phyloP scores from a whole-genome alignment of 371 early-diverging fungal species.

The Haplosporangium sp. region DNA sequence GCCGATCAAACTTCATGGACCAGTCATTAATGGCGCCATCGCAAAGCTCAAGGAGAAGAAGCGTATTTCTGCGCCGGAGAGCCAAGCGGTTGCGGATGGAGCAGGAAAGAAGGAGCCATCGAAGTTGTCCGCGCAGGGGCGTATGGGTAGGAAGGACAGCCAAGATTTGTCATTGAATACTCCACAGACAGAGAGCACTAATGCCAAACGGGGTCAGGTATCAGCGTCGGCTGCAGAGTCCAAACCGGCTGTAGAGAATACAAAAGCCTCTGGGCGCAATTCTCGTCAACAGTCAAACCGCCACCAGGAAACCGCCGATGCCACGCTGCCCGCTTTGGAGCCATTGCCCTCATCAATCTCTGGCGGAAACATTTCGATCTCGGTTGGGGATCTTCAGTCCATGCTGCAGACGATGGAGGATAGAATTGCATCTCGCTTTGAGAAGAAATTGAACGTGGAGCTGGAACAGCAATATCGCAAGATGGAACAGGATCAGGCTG shows the following conservation, averaged over 20 bases:
- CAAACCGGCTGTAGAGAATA: slow-evolving; percentile 10
- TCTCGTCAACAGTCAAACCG: slow-evolving; percentile 28
- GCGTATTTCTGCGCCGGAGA: slow-evolving; percentile 27
- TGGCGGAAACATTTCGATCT: slow-evolving; percentile 20
- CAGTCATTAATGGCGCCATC: slow-evolving; percentile 58
- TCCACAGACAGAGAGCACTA: slow-evolving; percentile 2
- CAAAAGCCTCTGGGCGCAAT: slow-evolving; percentile 13
- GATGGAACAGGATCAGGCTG: slow-evolving; percentile 55
- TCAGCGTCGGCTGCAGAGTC: slow-evolving; percentile 7
- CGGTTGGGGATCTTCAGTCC: slow-evolving; percentile 32
- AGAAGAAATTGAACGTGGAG: slow-evolving; percentile 42
- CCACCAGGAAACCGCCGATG: slow-evolving; percentile 32
- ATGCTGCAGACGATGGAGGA: slow-evolving; percentile 47
- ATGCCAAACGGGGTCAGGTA: slow-evolving; percentile 16
- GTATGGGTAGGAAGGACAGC: slow-evolving; percentile 38
- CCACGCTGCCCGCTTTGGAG: slow-evolving; percentile 1
- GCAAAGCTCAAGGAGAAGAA: slow-evolving; percentile 58
- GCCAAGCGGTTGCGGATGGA: slow-evolving; percentile 7
- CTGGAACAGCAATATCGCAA: slow-evolving; percentile 54
- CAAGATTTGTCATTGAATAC: slow-evolving; percentile 23
- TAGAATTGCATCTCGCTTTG: slow-evolving; percentile 40
- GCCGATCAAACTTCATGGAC: slow-evolving; percentile 54
- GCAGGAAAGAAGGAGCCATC: slow-evolving; percentile 38
- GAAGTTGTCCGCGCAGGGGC: slow-evolving; percentile 16
- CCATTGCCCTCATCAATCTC: neutral